These are phyloP conservation scores for Acanthamoeba royreba DNA, from an alignment of 208 protist genomes.

Conservation along the genomic window DNA sequence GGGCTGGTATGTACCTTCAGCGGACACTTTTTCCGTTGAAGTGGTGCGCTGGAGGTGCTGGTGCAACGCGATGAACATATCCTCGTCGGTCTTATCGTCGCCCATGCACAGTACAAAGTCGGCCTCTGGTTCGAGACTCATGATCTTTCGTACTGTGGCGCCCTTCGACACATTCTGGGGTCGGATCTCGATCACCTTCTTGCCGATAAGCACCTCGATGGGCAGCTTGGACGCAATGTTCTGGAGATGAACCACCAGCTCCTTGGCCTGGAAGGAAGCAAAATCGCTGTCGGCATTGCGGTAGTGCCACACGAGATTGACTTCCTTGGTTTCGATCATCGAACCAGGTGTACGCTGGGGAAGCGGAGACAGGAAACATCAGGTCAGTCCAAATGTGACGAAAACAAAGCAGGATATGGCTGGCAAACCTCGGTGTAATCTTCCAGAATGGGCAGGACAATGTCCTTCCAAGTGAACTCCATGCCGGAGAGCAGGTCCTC, in stretches of 20 bases:
- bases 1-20: neutral
- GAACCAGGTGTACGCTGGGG: constrained; percentile 65
- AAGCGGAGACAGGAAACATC: no score
- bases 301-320: constrained; percentile 75
- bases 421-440: constrained; percentile 6
- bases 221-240: constrained; percentile 56
- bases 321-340: constrained; percentile 70
- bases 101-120: constrained; percentile 52
- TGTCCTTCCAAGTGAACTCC: constrained; percentile 66
- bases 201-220: constrained; percentile 69
- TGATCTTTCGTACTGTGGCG: constrained; percentile 8
- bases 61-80: constrained; percentile 32
- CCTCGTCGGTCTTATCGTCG: constrained; percentile 52
- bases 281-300: constrained; percentile 76
- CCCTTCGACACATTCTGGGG: constrained; percentile 32
- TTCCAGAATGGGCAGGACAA: constrained; percentile 54
- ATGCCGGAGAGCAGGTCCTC: constrained; percentile 37
- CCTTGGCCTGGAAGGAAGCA: constrained; percentile 73
- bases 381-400: neutral
- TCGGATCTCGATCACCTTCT: constrained; percentile 55
- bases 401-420: neutral
- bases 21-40: neutral
- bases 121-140: neutral
- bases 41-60: neutral
- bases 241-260: constrained; percentile 71